These are phyloP conservation scores for Linnemannia hyalina DNA, from an alignment of 192 early-diverging fungal species.

Conservation along the genomic window DNA sequence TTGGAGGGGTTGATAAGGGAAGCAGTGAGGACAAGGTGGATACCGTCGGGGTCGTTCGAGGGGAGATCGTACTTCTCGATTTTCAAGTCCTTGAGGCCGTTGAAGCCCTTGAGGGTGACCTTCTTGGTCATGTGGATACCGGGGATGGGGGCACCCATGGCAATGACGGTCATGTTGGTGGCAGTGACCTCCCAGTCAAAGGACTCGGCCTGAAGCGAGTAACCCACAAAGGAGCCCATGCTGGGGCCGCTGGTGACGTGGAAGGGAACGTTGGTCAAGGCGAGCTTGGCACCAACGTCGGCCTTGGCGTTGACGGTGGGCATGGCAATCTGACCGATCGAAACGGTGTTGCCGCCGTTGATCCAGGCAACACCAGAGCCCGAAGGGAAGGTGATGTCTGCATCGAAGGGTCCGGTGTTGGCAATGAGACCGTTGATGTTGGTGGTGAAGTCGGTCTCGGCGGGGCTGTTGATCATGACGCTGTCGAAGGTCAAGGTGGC, in stretches of 20 bases:
- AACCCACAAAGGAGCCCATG: constrained; percentile 65
- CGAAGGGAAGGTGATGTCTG: constrained; percentile 49
- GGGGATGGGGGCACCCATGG: constrained; percentile 65
- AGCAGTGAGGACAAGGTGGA: constrained; percentile 57
- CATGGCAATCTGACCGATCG: constrained; percentile 62
- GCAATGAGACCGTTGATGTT: constrained; percentile 53
- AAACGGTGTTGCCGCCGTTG: constrained; percentile 22
- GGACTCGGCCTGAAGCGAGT: constrained; percentile 60
- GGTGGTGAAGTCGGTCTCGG: constrained; percentile 50
- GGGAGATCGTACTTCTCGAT: constrained; percentile 45
- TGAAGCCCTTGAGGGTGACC: constrained; percentile 52
- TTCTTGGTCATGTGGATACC: constrained; percentile 59
- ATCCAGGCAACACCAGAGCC: constrained; percentile 56
- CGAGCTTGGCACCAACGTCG: constrained; percentile 63
- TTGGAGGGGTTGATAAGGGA: constrained; percentile 65
- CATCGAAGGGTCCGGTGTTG: constrained; percentile 56
- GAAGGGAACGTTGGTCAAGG: constrained; percentile 58
- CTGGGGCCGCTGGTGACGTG: constrained; percentile 47
- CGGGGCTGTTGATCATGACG: constrained; percentile 54
- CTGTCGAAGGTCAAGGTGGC: constrained; percentile 34
- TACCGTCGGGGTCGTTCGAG: constrained; percentile 56
- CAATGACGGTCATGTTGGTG: constrained; percentile 59
- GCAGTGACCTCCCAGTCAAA: constrained; percentile 65
- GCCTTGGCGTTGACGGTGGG: constrained; percentile 57
- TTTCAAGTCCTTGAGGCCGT: constrained; percentile 44